Base-by-base conservation (phyloP, 73 alveolate species). In the Paramecium primaurelia region DNA sequence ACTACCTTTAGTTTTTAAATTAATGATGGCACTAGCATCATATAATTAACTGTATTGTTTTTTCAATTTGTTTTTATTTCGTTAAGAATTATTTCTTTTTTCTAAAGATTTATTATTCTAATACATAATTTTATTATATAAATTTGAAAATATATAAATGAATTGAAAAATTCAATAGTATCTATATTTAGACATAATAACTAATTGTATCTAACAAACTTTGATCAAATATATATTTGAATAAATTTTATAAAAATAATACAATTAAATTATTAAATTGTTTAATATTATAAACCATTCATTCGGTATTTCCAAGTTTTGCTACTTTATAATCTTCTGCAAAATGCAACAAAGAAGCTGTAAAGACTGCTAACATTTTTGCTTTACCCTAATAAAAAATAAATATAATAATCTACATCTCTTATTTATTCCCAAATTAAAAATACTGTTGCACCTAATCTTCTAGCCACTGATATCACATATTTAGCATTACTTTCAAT, bases 361-460 rank as follows among this genome's bases (percentile, higher is more conserved):
- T 71, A 36, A 89, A 89, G 14, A 83, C 88, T 60, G 88, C 88
- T 45, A 89, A 71, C 71, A 89, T 47, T 47, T 89, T 89, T 26
- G 47, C 80, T 45, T 89, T 89, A 2, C 54, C 86, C 94, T 89
- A 44, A 38, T 12, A 18, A 0, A 22, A 40, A 5, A 64, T 30
- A 20, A 64, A 11, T 59, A 2, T 64, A 36, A 36, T 40, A 16
- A 77, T 96, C 96, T 80, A 97, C 98, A 80, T 98, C 96, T 58
- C 95, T 93, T 86, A 98, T 98, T 95, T 98, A 99, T 93, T 98
- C 99, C 99, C 99, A 97, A 40, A 96, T 97, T 37, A 97, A 94
- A 95, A 98, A 98, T 36, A 98, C 96, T 32, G 96, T 97, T 3
- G 98, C 98, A 1, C 99, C 99, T 32, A 98, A 95, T 95, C 97